Evolutionary conservation across 2,329 filamentous ascomycete genomes (phyloP).

Genomic region (Pseudonectria foliicola): DNA sequence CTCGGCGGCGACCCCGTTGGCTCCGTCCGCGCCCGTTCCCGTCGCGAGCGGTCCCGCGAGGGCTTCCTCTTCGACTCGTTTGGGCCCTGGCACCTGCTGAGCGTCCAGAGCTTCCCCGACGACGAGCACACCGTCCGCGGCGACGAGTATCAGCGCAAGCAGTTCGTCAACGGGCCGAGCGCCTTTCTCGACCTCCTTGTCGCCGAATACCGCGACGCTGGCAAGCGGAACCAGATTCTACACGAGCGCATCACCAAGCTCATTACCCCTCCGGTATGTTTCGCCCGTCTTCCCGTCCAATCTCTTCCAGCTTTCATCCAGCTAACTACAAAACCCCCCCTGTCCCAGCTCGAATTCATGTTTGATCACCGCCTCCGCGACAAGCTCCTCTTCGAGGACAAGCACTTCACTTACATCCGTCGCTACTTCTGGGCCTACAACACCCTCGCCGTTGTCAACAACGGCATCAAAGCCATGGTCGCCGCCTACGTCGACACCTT

Average conservation of each 20-base stretch:
- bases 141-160: slow-evolving; percentile 45
- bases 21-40: slow-evolving; percentile 40
- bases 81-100: slow-evolving; percentile 53
- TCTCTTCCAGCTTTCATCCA: too few species aligned
- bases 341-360: slow-evolving; percentile 44
- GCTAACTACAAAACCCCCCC: slow-evolving; percentile 12
- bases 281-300: slow-evolving; percentile 3
- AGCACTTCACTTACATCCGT: slow-evolving; percentile 52
- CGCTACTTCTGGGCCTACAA: slow-evolving; percentile 59
- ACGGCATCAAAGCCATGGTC: slow-evolving; percentile 51
- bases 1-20: slow-evolving; percentile 44
- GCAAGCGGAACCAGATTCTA: slow-evolving; percentile 50
- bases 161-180: slow-evolving; percentile 53
- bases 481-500: slow-evolving; percentile 51
- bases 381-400: slow-evolving; percentile 54
- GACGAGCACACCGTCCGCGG: slow-evolving; percentile 48
- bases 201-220: slow-evolving; percentile 53
- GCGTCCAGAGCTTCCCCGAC: slow-evolving; percentile 53
- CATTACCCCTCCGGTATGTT: slow-evolving; percentile 46
- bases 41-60: slow-evolving; percentile 40
- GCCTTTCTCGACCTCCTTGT: slow-evolving; percentile 53
- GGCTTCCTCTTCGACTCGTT: slow-evolving; percentile 52
- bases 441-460: slow-evolving; percentile 52
- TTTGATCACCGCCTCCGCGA: slow-evolving; percentile 50
- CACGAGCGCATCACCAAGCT: slow-evolving; percentile 50